These are phyloP conservation scores for Diutina catenulata DNA, from an alignment of 1,139 yeast species.

Conservation along the genomic window DNA sequence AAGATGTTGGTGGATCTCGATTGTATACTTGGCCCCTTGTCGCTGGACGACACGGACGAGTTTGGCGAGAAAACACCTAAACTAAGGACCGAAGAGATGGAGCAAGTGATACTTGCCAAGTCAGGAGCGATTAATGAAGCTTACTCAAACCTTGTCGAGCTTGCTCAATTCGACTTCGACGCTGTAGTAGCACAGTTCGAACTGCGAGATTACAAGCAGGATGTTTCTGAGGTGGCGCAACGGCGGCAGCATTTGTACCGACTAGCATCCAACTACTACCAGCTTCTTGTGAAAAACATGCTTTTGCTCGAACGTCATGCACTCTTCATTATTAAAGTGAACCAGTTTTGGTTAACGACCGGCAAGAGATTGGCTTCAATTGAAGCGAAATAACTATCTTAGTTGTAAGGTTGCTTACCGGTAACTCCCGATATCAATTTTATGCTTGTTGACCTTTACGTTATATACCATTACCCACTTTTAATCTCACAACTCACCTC, in stretches of 20 bases:
- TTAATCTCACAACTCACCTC: too few relatives aligned
- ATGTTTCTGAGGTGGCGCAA: background rate
- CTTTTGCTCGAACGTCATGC: background rate
- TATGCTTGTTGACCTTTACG: background rate
- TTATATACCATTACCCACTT: too few relatives aligned
- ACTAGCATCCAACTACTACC: background rate
- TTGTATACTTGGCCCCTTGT: too few relatives aligned
- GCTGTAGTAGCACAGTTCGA: background rate
- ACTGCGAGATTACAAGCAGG: background rate
- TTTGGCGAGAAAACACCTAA: too few relatives aligned
- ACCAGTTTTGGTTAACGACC: constrained; percentile 1
- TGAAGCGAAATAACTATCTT: too few relatives aligned
- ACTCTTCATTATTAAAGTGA: background rate
- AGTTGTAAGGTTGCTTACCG: background rate
- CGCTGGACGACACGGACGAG: too few relatives aligned
- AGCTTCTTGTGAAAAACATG: background rate
- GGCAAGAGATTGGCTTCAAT: too few relatives aligned
- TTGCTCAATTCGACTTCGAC: background rate
- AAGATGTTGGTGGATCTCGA: too few relatives aligned
- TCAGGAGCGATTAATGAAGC: background rate
- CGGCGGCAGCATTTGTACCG: background rate
- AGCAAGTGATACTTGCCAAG: background rate
- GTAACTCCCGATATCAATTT: background rate
- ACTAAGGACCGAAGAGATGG: background rate
- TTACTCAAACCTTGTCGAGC: background rate